Base-by-base conservation (phyloP, 768 basidiomycete genomes). In the Leccinellum albellum region DNA sequence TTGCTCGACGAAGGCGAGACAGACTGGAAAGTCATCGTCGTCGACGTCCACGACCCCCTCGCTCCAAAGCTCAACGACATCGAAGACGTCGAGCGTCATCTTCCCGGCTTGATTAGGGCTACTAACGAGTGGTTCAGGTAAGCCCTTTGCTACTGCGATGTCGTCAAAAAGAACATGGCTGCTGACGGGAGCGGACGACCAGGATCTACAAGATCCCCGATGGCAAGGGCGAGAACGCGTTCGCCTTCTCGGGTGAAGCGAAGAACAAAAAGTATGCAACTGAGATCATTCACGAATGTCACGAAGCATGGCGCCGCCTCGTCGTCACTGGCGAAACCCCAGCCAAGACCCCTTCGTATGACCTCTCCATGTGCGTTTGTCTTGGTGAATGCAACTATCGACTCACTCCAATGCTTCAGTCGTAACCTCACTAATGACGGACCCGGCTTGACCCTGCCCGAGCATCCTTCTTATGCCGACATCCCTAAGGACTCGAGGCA, bases 261-360 rank as follows among this genome's bases (percentile, higher is more conserved):
- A 99, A 98, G 81, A 97, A 97, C 82, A 97, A 96, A 83, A 97
- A 96, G 75, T 99, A 98, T 72, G 97, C 97, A 31, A 93, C 91
- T 53, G 96, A 98, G 77, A 97, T 98, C 78, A 90, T 99, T 70
- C 95, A 97, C 75, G 97, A 99, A 74, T 95, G 92, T 76, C 89
- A 98, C 72, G 97, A 98, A 74, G 91, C 97, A 35, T 99, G 97
- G 97, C 91, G 94, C 68, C 91, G 91, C 69, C 84, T 99, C 65
- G 81, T 94, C 73, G 77, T 76, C 52, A 10, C 31, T 10, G 93
- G 94, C 60, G 90, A 97, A 62, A 78, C 74, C 60, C 83, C 86
- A 42, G 84, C 88, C 60, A 88, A 87, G 77, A 88, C 87, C 17
- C 60, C 83, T 47, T 71, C 75, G 46, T 88, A 89, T 73, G 89